These are phyloP conservation scores for Quercus cerris DNA, from an alignment of 306 rosid genomes.

Conservation along the genomic window DNA sequence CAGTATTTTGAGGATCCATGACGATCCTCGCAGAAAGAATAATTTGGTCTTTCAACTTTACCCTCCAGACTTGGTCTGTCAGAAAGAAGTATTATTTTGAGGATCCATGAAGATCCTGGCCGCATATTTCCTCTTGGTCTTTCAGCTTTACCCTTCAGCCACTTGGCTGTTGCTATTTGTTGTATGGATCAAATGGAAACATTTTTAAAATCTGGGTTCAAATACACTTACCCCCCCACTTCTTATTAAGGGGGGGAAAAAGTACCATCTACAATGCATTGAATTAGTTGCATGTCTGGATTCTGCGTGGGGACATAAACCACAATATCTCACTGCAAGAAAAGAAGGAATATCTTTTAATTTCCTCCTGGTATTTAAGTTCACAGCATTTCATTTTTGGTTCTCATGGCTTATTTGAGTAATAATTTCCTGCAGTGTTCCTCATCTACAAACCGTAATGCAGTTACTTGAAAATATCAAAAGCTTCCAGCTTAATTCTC, in stretches of 20 bases:
- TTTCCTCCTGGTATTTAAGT: background rate
- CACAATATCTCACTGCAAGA: background rate
- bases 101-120: background rate
- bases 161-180: background rate
- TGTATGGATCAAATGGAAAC: background rate
- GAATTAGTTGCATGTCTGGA: background rate
- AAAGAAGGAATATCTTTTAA: background rate
- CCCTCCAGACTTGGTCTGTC: background rate
- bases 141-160: background rate
- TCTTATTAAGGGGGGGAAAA: too few relatives aligned
- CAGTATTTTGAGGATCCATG: background rate
- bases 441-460: slow-evolving; percentile 66
- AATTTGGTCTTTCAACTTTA: background rate
- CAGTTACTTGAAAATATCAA: slow-evolving; percentile 85
- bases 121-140: background rate
- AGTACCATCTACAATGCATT: too few relatives aligned
- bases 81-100: background rate
- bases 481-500: slow-evolving; percentile 65
- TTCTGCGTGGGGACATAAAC: background rate
- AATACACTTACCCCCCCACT: too few relatives aligned
- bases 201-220: background rate
- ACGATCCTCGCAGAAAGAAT: background rate
- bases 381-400: background rate
- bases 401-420: slow-evolving; percentile 22
- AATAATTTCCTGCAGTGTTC: slow-evolving; percentile 50